phyloP scores from a whole-genome alignment of 441 rosid genomes.

The Manihot esculenta region DNA sequence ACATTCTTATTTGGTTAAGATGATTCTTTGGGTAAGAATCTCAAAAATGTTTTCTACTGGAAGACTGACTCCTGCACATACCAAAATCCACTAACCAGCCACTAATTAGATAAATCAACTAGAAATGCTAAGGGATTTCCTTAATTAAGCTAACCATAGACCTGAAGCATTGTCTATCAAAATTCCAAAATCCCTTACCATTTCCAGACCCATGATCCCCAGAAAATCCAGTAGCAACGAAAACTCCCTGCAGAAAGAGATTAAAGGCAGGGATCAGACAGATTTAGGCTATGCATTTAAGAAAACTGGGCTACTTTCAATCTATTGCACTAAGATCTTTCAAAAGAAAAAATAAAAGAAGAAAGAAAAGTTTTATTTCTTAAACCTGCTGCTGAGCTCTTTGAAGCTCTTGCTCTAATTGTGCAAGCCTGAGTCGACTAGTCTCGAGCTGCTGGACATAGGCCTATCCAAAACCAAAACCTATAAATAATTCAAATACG shows the following conservation, averaged over 20 bases:
- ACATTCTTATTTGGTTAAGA: too few relatives aligned
- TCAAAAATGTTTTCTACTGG: background rate
- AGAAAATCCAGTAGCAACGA: slow-evolving; percentile 45
- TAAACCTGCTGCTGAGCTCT: slow-evolving; percentile 70
- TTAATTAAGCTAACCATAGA: background rate
- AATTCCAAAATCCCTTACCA: slow-evolving; percentile 39
- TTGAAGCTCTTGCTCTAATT: slow-evolving; percentile 86
- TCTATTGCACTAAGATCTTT: background rate
- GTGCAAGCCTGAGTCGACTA: slow-evolving; percentile 63
- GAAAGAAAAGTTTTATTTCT: background rate
- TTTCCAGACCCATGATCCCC: slow-evolving; percentile 53
- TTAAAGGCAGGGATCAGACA: background rate
- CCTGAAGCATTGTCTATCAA: background rate
- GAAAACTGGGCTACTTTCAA: background rate
- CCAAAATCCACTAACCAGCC: too few relatives aligned
- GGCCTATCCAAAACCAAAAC: slow-evolving; percentile 68
- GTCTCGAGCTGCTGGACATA: slow-evolving; percentile 94
- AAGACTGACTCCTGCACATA: background rate
- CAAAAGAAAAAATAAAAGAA: too few relatives aligned
- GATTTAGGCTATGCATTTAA: background rate
- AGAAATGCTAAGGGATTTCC: too few relatives aligned
- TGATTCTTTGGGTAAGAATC: background rate
- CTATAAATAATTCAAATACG: slow-evolving; percentile 42
- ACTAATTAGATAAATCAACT: too few relatives aligned
- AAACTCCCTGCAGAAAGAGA: slow-evolving; percentile 49